Evolutionary conservation across 129 eudicot species (phyloP).

Genomic region (Tanacetum coccineum): DNA sequence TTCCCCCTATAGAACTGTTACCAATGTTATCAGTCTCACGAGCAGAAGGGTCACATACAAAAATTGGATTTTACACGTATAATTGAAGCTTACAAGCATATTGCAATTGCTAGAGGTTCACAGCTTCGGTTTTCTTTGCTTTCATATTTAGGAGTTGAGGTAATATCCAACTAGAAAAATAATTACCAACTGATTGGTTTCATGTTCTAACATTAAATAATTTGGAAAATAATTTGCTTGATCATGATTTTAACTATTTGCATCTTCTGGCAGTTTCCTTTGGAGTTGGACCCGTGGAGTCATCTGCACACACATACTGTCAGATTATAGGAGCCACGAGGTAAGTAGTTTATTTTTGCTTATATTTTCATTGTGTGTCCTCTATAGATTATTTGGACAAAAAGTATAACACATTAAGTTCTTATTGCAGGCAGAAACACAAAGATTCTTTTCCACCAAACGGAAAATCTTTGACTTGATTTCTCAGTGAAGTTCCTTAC

Average conservation of each 20-base stretch:
- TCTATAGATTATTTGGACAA: too few relatives aligned
- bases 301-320: slow-evolving; percentile 59
- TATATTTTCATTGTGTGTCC: slow-evolving; percentile 4
- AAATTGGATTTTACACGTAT: too few relatives aligned
- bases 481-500: slow-evolving; percentile 90
- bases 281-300: slow-evolving; percentile 91
- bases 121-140: too few relatives aligned
- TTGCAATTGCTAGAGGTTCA: too few relatives aligned
- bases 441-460: slow-evolving; percentile 92
- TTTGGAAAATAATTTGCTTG: neutral
- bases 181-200: slow-evolving; percentile 6
- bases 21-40: too few relatives aligned
- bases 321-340: slow-evolving; percentile 81
- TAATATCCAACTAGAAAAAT: too few relatives aligned
- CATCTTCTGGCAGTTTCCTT: slow-evolving; percentile 57
- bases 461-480: slow-evolving; percentile 78
- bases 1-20: too few relatives aligned
- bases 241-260: slow-evolving; percentile 19
- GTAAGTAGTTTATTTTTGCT: slow-evolving; percentile 41
- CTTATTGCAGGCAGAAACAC: too few relatives aligned
- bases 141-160: too few relatives aligned
- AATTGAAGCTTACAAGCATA: too few relatives aligned
- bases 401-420: too few relatives aligned
- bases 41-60: too few relatives aligned
- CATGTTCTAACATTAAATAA: slow-evolving; percentile 12